A percentile compares a stretch with the other conserved stretches of the same genome.
Evolutionary conservation across 2,329 filamentous ascomycete genomes (phyloP).

Genomic region (Ophiostoma himal-ulmi): DNA sequence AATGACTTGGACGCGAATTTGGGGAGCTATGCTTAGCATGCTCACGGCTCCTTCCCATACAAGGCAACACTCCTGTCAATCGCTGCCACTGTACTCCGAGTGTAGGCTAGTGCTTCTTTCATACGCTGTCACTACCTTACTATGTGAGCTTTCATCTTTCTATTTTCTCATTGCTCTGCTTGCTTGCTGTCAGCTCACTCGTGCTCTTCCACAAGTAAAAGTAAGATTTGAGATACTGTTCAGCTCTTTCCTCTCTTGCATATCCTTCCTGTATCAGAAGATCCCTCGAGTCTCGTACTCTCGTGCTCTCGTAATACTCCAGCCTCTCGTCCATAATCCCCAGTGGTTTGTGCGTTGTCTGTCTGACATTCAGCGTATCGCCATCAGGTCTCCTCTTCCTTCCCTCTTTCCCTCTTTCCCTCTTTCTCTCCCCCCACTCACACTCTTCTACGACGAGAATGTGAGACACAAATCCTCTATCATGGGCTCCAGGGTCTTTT

Average conservation of each 20-base stretch:
- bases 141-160: not conserved
- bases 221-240: not conserved
- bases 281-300: not conserved
- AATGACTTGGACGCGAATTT: not conserved
- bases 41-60: not conserved
- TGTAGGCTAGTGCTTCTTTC: not conserved
- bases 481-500: not conserved
- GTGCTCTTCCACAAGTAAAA: too few relatives aligned
- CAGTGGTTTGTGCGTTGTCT: constrained; percentile 10
- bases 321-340: not conserved
- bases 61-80: constrained; percentile 5
- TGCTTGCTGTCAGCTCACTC: not conserved
- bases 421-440: not conserved
- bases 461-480: not conserved
- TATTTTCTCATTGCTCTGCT: not conserved
- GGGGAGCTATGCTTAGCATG: not conserved
- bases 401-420: not conserved
- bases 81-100: not conserved
- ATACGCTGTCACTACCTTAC: not conserved
- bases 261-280: not conserved
- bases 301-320: not conserved
- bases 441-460: constrained; percentile 10
- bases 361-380: constrained; percentile 1
- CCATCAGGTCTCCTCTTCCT: not conserved
- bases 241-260: not conserved